Evolutionary conservation across 495 filamentous ascomycete species (phyloP).

Genomic region (Penicilliopsis zonata): DNA sequence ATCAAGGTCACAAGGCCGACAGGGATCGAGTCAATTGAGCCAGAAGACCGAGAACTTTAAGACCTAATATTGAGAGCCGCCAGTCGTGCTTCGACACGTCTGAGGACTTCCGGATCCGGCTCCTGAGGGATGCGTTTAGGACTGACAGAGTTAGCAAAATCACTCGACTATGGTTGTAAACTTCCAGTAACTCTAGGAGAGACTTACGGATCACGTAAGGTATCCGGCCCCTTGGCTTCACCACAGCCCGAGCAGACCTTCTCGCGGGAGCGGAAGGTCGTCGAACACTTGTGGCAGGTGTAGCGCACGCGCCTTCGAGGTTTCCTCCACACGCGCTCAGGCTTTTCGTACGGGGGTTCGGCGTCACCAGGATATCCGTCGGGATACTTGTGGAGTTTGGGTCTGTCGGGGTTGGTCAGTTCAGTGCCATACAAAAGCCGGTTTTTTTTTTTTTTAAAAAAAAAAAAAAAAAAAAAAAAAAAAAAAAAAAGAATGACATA

Average conservation of each 20-base stretch:
- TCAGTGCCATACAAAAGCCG: constrained; percentile 2
- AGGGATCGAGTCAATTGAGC: no score
- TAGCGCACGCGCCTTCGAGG: constrained; percentile 40
- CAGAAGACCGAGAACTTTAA: background rate
- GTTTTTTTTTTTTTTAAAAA: no score
- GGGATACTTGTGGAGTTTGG: constrained; percentile 62
- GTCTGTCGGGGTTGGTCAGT: constrained; percentile 24
- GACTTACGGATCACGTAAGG: constrained; percentile 40
- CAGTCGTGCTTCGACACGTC: constrained; percentile 47
- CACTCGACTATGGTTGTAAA: no score
- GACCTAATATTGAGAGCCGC: constrained; percentile 26
- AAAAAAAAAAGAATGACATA: constrained; percentile 31
- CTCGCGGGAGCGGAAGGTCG: constrained; percentile 33
- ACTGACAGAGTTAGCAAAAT: constrained; percentile 22
- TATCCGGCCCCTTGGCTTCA: constrained; percentile 38
- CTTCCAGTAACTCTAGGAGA: no score
- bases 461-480: background rate
- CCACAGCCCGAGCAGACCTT: constrained; percentile 49
- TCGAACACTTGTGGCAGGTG: constrained; percentile 53
- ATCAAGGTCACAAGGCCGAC: no score
- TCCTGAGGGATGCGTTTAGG: constrained; percentile 49
- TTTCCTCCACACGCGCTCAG: constrained; percentile 28
- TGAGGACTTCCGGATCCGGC: constrained; percentile 52
- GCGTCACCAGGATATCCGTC: constrained; percentile 68
- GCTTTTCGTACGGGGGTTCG: constrained; percentile 20